Evolutionary conservation across 805 yeast genomes (phyloP), one percentile per base, ranked within the genome.

Genomic region (Millerozyma miso): DNA sequence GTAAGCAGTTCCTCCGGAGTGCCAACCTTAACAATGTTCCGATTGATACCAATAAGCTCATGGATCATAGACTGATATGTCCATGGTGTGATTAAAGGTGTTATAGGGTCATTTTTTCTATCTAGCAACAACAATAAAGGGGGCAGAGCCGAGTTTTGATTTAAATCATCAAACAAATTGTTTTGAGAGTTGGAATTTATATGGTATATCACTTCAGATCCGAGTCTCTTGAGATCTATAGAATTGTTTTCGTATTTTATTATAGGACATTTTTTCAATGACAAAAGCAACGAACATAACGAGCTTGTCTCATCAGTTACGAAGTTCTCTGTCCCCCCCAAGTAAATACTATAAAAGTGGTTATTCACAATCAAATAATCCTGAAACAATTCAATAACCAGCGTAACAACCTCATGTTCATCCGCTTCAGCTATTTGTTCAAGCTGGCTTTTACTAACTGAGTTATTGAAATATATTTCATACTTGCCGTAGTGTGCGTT

Each of bases 41-140:
- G 84, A 29, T 73, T 67, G 45, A 93, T 86, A 2, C 91, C 96
- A 23, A 93, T 69, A 17, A 89, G 74, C 59, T 95, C 98, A 60
- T 91, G 96, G 14, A 93, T 88, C 98, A 93, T 91, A 2, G 97
- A 86, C 59, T 91, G 98, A 63, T 88, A 93, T 1, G 99, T 90
- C 99, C 99, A 93, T 2, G 98, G 99, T 33, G 84, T 79, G 38
- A 93, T 66, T 23, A 93, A 72, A 1, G 99, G 97, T 0, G 99
- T 91, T 12, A 91, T 71, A 2, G 99, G 97, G 63, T 93, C 99
- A 55, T 80, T 85, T 44, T 81, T 78, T 41, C 99, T 73, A 62
- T 93, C 98, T 38, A 93, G 56, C 2, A 93, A 70, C 10, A 93
- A 62, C 37, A 95, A 63, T 5, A 85, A 55, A 1, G 97, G 95